phyloP scores from a whole-genome alignment of 2,329 filamentous ascomycete species.

The Helminthosporium solani region DNA sequence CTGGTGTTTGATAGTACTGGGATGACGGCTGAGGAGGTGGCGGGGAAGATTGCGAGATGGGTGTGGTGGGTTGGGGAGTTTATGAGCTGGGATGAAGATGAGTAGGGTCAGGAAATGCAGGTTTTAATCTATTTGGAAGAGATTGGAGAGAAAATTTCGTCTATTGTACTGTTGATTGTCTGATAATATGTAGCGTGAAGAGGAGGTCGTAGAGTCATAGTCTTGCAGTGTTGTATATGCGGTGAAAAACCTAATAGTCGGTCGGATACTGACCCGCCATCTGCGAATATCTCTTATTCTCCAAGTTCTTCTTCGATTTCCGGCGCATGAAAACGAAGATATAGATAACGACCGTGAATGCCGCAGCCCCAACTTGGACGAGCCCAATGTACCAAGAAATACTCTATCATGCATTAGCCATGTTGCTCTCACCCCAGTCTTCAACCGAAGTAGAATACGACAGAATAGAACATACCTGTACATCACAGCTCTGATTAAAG shows the following conservation, averaged over 20 bases:
- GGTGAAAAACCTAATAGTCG: slow-evolving; percentile 3
- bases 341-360: slow-evolving; percentile 33
- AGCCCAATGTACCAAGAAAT: slow-evolving; percentile 40
- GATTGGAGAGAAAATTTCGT: too few relatives aligned
- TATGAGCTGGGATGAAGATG: slow-evolving; percentile 1
- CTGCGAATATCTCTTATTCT: slow-evolving; percentile 10
- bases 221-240: too few relatives aligned
- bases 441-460: too few relatives aligned
- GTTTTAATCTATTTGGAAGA: too few relatives aligned
- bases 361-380: slow-evolving; percentile 32
- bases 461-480: slow-evolving; percentile 31
- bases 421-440: neutral
- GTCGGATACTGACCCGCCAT: slow-evolving; percentile 9
- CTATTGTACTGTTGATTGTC: too few relatives aligned
- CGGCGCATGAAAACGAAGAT: slow-evolving; percentile 29
- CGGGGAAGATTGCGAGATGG: slow-evolving; percentile 5
- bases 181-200: too few relatives aligned
- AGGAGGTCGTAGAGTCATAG: too few relatives aligned
- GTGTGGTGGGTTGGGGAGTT: slow-evolving; percentile 8
- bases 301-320: slow-evolving; percentile 32
- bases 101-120: neutral
- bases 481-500: slow-evolving; percentile 39
- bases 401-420: slow-evolving; percentile 23
- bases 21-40: slow-evolving; percentile 1
- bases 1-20: neutral